Evolutionary conservation across 495 filamentous ascomycete species (phyloP), one percentile per base, ranked within the genome.

Genomic region (Daldinia caldariorum): DNA sequence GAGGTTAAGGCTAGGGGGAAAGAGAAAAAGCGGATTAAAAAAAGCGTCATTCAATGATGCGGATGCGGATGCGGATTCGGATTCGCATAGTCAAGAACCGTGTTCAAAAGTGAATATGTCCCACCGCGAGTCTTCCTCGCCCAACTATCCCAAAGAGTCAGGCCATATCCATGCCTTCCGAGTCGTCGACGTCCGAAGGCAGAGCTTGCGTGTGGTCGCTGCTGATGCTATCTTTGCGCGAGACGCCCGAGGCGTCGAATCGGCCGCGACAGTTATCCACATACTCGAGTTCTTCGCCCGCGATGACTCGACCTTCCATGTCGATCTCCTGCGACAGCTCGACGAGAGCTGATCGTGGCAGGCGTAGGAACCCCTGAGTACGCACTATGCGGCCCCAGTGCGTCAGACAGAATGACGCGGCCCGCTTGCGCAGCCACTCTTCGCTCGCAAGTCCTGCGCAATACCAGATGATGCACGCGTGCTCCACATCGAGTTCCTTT

Each of bases 351-450:
- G 84, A 79, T 49, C 91, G 89, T 58, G 88, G 91, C 47, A 99
- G 83, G 53, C 88, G 88, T 71, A 90, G 87, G 83, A 99, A 99
- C 0, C 91, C 94, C 18, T 86, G 84, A 0, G 94, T 97, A 47
- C 96, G 89, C 20, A 97, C 94, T 18, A 99, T 87, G 32, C 96
- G 90, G 55, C 95, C 95, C 96, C 96, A 99, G 80, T 98, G 90
- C 38, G 89, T 88, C 73, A 98, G 86, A 73, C 92, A 97, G 79
- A 96, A 98, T 57, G 83, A 85, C 3, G 93, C 93, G 5, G 95
- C 94, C 54, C 94, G 89, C 69, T 90, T 89, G 74, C 91, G 90
- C 38, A 99, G 85, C 92, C 93, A 97, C 34, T 97, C 93, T 77
- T 99, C 95, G 73, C 88, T 91, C 13, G 94, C 94, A 29, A 92